These are phyloP conservation scores for Zygotorulaspora danielsina DNA, from an alignment of 805 yeast genomes.

Conservation along the genomic window DNA sequence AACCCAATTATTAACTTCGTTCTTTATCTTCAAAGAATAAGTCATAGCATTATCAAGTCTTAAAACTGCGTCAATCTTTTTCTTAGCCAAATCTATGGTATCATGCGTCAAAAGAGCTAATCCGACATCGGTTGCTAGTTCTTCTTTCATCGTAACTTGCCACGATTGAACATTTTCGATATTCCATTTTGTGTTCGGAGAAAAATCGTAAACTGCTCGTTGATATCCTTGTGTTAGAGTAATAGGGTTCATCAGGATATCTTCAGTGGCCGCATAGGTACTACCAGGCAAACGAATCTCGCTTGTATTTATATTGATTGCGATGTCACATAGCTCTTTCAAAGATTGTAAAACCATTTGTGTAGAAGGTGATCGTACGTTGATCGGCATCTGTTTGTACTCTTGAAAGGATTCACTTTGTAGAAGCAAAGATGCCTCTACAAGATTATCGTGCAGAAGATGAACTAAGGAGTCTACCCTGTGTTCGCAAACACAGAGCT, in stretches of 20 bases:
- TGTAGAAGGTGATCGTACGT: slow-evolving; percentile 14
- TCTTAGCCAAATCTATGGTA: slow-evolving; percentile 54
- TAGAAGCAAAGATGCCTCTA: slow-evolving; percentile 62
- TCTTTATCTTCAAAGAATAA: slow-evolving; percentile 70
- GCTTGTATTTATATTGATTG: slow-evolving; percentile 69
- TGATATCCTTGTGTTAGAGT: slow-evolving; percentile 19
- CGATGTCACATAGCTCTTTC: slow-evolving; percentile 67
- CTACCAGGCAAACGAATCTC: slow-evolving; percentile 40
- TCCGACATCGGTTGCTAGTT: slow-evolving; percentile 47
- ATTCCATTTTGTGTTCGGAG: slow-evolving; percentile 60
- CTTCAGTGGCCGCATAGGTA: slow-evolving; percentile 17
- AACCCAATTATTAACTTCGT: slow-evolving; percentile 71
- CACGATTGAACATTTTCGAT: slow-evolving; percentile 40
- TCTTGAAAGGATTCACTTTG: slow-evolving; percentile 36
- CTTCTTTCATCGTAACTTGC: slow-evolving; percentile 29
- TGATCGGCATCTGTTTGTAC: slow-evolving; percentile 52
- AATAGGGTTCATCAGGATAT: slow-evolving; percentile 16
- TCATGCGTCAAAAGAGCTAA: slow-evolving; percentile 60
- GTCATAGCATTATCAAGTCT: slow-evolving; percentile 70
- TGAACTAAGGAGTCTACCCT: slow-evolving; percentile 74
- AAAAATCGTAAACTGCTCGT: slow-evolving; percentile 35
- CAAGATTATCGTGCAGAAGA: slow-evolving; percentile 64
- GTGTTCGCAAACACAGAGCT: slow-evolving; percentile 81
- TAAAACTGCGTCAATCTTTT: slow-evolving; percentile 64
- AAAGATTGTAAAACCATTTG: slow-evolving; percentile 16